A percentile compares a stretch with the other conserved stretches of the same genome.
phyloP scores from a whole-genome alignment of 2,329 filamentous ascomycete species.

The Eurotiales sp. region DNA sequence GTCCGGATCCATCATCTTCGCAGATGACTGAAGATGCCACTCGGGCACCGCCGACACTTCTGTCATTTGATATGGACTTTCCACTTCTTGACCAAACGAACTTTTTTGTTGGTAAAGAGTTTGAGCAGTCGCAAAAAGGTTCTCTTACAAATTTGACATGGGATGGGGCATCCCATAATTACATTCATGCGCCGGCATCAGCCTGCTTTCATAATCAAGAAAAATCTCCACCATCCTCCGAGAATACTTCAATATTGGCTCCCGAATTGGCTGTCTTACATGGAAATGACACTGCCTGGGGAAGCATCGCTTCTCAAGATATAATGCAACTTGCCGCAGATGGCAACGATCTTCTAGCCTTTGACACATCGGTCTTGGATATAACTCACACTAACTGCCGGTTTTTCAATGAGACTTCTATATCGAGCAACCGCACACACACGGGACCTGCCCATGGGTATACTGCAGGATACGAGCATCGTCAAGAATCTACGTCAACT shows the following conservation, averaged over 20 bases:
- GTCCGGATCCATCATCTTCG: not conserved
- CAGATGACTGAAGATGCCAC: not conserved
- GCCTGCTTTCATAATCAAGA: not conserved
- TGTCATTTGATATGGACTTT: no score
- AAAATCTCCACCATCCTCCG: not conserved
- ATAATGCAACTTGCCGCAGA: not conserved
- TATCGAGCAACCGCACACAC: not conserved
- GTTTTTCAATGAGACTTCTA: not conserved
- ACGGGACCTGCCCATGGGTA: no score
- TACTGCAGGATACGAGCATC: no score
- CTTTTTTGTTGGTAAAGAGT: no score
- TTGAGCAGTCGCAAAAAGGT: no score
- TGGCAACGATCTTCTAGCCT: not conserved
- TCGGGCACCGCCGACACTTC: not conserved
- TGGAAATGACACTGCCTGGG: not conserved
- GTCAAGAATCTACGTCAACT: no score
- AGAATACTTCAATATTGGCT: not conserved
- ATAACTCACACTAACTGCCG: not conserved
- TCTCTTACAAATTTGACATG: no score
- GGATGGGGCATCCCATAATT: no score
- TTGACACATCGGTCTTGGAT: not conserved
- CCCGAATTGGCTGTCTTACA: not conserved
- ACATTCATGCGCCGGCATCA: no score
- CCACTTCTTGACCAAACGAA: no score
- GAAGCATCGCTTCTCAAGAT: not conserved